Evolutionary conservation across 805 yeast genomes (phyloP), one percentile per base, ranked within the genome.

Genomic region (Candida piceae): DNA sequence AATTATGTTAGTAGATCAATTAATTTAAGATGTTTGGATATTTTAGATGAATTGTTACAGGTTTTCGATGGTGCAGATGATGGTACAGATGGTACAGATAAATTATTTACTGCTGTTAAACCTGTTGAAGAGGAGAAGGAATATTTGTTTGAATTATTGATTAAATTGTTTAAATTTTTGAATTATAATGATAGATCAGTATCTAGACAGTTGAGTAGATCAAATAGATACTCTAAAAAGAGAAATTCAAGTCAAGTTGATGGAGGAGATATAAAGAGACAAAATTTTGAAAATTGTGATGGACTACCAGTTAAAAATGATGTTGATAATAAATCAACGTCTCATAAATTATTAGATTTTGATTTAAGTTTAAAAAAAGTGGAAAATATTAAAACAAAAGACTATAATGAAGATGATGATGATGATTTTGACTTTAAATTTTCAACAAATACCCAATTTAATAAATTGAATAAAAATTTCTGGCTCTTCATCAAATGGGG

Each of bases 401-500:
- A 12, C 9, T 9, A 12, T 12, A 24, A 24, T 24, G 13, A 24
- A 5, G 13, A 24, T 24, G 26, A 24, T n/a, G n/a, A n/a, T n/a
- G n/a, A n/a, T n/a, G n/a, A n/a, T n/a, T n/a, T n/a, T n/a, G n/a
- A n/a, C n/a, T n/a, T n/a, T n/a, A n/a, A n/a, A n/a, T n/a, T n/a
- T n/a, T 31, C 58, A 16, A 43, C 36, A 31, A 52, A 56, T 31
- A 46, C 47, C 15, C 44, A 58, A 32, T 47, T 60, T 26, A 54
- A 53, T 35, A 40, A 44, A 4, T 34, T 58, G 13, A 30, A 41
- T 12, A 46, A 43, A 4, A 45, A 34, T 13, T 44, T 57, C 2
- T 54, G 64, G 60, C 38, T 36, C 5, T 59, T 53, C 1, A 46
- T 57, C 11, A 31, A 45, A 23, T 61, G 64, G 64, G 58, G 54